phyloP scores from a whole-genome alignment of 2,329 filamentous ascomycete species.

The Polychaeton citri region DNA sequence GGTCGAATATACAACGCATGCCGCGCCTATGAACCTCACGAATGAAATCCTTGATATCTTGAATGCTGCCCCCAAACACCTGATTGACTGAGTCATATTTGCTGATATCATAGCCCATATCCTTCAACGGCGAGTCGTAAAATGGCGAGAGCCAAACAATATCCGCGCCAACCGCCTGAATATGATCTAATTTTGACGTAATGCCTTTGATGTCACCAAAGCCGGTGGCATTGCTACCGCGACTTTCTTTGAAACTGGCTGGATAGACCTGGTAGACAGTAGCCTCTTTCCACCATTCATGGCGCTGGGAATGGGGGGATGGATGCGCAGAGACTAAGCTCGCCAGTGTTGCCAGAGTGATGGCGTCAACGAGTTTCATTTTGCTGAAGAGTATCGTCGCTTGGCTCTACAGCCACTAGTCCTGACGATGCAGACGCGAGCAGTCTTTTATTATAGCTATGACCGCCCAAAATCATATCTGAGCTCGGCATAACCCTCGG shows the following conservation, averaged over 20 bases:
- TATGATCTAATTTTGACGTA: slow-evolving; percentile 44
- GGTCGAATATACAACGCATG: slow-evolving; percentile 57
- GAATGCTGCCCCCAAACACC: slow-evolving; percentile 52
- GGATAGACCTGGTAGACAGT: slow-evolving; percentile 33
- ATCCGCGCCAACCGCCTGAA: slow-evolving; percentile 34
- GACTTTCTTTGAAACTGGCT: slow-evolving; percentile 32
- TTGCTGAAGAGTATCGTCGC: no score
- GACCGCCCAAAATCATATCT: no score
- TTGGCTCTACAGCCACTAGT: no score
- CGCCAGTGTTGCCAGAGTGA: no score
- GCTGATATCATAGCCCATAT: slow-evolving; percentile 55
- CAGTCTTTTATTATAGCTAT: no score
- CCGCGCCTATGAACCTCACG: slow-evolving; percentile 44
- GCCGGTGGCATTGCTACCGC: slow-evolving; percentile 44
- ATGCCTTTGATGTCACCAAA: slow-evolving; percentile 49
- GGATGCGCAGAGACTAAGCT: no score
- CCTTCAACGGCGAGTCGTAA: slow-evolving; percentile 47
- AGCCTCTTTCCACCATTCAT: slow-evolving; percentile 33
- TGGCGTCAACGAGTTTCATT: no score
- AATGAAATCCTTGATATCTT: slow-evolving; percentile 49
- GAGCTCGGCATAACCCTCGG: no score
- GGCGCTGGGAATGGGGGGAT: no score
- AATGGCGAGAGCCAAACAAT: slow-evolving; percentile 53
- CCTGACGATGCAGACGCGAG: no score
- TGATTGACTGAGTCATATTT: slow-evolving; percentile 51